Base-by-base conservation (phyloP, 2,329 filamentous ascomycete genomes). In the Fusarium sp. region DNA sequence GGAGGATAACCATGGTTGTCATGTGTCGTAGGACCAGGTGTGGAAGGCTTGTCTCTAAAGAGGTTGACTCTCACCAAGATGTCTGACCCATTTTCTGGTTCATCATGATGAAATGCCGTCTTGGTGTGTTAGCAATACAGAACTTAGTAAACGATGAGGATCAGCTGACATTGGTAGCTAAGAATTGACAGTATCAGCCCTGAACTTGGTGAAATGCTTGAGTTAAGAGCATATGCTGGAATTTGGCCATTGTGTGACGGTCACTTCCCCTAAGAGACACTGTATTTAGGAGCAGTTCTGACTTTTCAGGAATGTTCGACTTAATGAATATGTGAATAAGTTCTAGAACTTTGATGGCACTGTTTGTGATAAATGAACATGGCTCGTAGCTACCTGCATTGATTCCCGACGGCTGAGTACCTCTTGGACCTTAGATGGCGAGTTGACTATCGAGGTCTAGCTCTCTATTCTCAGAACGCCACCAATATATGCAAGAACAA, bases 401-500 rank as follows among this genome's bases (percentile, higher is more conserved):
- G 20, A 8, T n/a, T 48, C 20, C 10, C 7, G 22, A 30, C 14
- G 15, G 15, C 7, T n/a, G 20, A 11, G 6, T 45, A 4, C 6
- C 13, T 9, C 13, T 8, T 28, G 44, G 20, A n/a, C n/a, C 14
- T 30, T 6, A 20, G 26, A 47, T 12, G 44, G 20, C 14, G 28
- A 48, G 4, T 30, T 3, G 28, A 50, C 22, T 31, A 18, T 31
- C 7, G 15, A 12, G 4, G 7, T 31, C 28, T n/a, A 8, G 20
- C 11, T 48, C 22, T 47, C 20, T 12, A n/a, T 16, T 47, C 2
- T 11, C 14, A 30, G 9, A 16, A 30, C 16, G 7, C 3, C 20
- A 30, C 20, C 1, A 12, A 30, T 3, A 4, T 15, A 7, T 4
- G 6, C 3, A 28, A 13, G 5, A 22, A 18, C 20, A 30, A 1